Evolutionary conservation across 176 grass and related monocot genomes (phyloP).

Genomic region (Oryza glaberrima): DNA sequence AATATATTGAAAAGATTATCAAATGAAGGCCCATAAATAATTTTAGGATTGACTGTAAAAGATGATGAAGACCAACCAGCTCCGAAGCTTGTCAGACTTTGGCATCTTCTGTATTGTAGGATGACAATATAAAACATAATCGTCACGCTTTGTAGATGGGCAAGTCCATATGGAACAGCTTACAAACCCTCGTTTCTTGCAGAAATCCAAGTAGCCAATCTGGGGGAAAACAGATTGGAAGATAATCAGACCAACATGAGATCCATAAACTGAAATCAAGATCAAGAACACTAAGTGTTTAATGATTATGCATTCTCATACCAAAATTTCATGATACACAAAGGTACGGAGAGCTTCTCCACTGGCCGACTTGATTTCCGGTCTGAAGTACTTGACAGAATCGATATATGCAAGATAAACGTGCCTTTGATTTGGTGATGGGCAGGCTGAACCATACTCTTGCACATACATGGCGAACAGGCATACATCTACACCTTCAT

Average conservation of each 20-base stretch:
- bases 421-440: constrained; percentile 79
- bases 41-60: constrained; percentile 14
- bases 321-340: constrained; percentile 98
- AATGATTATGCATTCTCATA: constrained; percentile 45
- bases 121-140: constrained; percentile 98
- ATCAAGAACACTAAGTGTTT: constrained; percentile 23
- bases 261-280: constrained; percentile 30
- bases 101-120: constrained; percentile 90
- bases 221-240: constrained; percentile 34
- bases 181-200: constrained; percentile 84
- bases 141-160: constrained; percentile 87
- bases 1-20: constrained; percentile 31
- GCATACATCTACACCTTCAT: constrained; percentile 90
- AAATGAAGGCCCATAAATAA: constrained; percentile 29
- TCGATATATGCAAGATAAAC: constrained; percentile 96
- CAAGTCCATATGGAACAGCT: constrained; percentile 98
- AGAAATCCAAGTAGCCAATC: constrained; percentile 95
- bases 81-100: constrained; percentile 89
- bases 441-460: constrained; percentile 84
- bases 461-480: constrained; percentile 99
- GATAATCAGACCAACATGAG: constrained; percentile 18
- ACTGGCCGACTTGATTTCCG: constrained; percentile 81
- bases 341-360: constrained; percentile 90
- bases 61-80: constrained; percentile 57
- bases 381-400: constrained; percentile 94